Conservation (phyloP, 1,284 basidiomycete species). For the Ceratorhiza oryzae-sativae region DNA sequence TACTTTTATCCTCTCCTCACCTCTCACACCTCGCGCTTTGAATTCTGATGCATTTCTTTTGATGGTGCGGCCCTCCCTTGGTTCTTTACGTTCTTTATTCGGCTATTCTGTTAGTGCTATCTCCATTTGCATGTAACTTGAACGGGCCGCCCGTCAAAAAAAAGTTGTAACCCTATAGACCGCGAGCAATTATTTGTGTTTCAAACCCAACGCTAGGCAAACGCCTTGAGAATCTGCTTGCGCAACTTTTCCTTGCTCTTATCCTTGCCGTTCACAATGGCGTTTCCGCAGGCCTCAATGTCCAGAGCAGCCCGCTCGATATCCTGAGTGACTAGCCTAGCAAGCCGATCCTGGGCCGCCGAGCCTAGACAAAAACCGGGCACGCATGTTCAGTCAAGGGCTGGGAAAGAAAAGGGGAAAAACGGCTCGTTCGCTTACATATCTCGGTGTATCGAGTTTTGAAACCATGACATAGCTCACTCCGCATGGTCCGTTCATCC, state of each 20-base stretch:
- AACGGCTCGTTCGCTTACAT: slow-evolving; percentile 1
- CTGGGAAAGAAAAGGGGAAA: neutral
- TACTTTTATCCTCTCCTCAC: slow-evolving; percentile 4
- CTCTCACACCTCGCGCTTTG: neutral
- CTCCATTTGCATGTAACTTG: slow-evolving; percentile 26
- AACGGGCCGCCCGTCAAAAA: slow-evolving; percentile 20
- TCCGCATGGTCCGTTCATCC: slow-evolving; percentile 12
- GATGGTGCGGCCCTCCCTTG: neutral
- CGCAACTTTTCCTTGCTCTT: slow-evolving; percentile 33
- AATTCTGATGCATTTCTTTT: slow-evolving; percentile 1
- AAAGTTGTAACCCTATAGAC: slow-evolving; percentile 32
- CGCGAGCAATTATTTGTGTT: slow-evolving; percentile 18
- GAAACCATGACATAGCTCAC: slow-evolving; percentile 30
- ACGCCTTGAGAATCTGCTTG: slow-evolving; percentile 33
- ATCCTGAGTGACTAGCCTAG: slow-evolving; percentile 7
- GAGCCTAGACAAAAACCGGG: neutral
- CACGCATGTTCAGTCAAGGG: neutral
- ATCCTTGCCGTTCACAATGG: slow-evolving; percentile 27
- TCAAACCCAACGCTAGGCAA: slow-evolving; percentile 6
- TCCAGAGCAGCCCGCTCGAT: slow-evolving; percentile 9
- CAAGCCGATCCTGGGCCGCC: neutral
- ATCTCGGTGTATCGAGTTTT: slow-evolving; percentile 25
- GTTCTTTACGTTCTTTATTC: slow-evolving; percentile 23
- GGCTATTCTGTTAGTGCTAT: slow-evolving; percentile 1
- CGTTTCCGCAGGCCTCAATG: slow-evolving; percentile 11